These are phyloP conservation scores for Tetrahymena borealis DNA, from an alignment of 73 alveolate species.

Conservation along the genomic window DNA sequence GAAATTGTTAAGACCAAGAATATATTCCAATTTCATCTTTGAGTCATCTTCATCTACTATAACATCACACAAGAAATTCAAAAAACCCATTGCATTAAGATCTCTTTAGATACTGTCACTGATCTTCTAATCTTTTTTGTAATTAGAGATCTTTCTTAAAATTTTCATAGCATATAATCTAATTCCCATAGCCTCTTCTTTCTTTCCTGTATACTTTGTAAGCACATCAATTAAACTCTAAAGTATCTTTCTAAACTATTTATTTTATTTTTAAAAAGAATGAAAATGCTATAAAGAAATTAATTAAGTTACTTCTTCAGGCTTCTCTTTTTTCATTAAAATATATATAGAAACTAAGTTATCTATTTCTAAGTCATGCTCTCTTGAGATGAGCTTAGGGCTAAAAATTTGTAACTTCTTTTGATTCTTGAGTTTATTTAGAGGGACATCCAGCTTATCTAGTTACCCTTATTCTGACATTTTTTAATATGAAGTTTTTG, in stretches of 20 bases:
- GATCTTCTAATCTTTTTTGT: slow-evolving; percentile 12
- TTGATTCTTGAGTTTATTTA: background rate
- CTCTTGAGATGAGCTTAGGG: background rate
- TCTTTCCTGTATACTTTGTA: background rate
- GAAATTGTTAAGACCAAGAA: slow-evolving; percentile 27
- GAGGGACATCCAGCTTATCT: background rate
- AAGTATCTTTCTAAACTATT: background rate
- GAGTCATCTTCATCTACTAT: slow-evolving; percentile 16
- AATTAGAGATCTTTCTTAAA: slow-evolving; percentile 36
- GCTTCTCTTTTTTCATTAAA: background rate
- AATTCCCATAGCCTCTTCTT: background rate
- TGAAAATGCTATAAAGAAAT: too few species aligned
- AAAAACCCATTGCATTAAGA: slow-evolving; percentile 27
- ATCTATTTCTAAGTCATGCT: background rate
- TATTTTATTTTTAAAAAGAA: too few species aligned
- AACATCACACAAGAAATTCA: slow-evolving; percentile 31
- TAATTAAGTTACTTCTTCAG: background rate
- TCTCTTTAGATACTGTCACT: slow-evolving; percentile 27
- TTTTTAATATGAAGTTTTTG: background rate
- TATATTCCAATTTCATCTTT: slow-evolving; percentile 21
- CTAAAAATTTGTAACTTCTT: background rate
- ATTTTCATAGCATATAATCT: slow-evolving; percentile 31
- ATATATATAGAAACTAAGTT: background rate
- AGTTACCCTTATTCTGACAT: background rate
- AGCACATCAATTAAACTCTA: background rate